Base-by-base conservation (phyloP, 2,329 filamentous ascomycete genomes). In the Sporothrix globosa region DNA sequence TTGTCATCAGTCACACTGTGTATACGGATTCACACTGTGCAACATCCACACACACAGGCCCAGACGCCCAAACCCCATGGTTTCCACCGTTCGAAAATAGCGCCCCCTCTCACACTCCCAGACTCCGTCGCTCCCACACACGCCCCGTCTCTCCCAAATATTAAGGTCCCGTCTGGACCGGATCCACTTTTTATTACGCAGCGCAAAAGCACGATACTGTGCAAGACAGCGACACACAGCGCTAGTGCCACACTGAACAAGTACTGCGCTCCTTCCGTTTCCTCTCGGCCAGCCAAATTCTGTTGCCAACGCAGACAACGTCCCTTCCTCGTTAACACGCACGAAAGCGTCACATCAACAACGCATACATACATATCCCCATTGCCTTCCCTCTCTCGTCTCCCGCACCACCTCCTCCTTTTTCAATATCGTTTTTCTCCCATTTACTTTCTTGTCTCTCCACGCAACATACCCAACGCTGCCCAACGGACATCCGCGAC, bases 331-430 rank as follows among this genome's bases (percentile, higher is more conserved):
- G 50, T 68, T 65, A 46, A 70, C 69, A 68, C 68, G 39, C 69
- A 70, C 68, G 24, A 70, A 69, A 72, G 41, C 69, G 69, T 71
- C 72, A 68, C 72, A 72, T 73, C 68, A 68, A 73, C 70, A 73
- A 69, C 70, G 69, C 72, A 71, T 67, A 50, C 72, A 70, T 67
- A 50, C 48, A 44, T 67, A 46, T 58, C 41, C 30, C 21, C 46
- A 54, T 69, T 44, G 44, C 44, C 61, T 50, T 48, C 44, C 34
- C 61, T 46, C 41, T 52, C 48, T 60, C 48, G 54, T 56, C 46
- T 46, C 58, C 50, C 58, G 54, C 58, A 9, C 53, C 53, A 27
- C 19, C 44, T 39, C 34, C 30, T 24, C 50, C 17, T 48, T 27
- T 19, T 24, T 13, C 39, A 19, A 21, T 34, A 21, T 14, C n/a